Evolutionary conservation across 345 rosid species (phyloP).

Genomic region (Pseudoturritis turrita): DNA sequence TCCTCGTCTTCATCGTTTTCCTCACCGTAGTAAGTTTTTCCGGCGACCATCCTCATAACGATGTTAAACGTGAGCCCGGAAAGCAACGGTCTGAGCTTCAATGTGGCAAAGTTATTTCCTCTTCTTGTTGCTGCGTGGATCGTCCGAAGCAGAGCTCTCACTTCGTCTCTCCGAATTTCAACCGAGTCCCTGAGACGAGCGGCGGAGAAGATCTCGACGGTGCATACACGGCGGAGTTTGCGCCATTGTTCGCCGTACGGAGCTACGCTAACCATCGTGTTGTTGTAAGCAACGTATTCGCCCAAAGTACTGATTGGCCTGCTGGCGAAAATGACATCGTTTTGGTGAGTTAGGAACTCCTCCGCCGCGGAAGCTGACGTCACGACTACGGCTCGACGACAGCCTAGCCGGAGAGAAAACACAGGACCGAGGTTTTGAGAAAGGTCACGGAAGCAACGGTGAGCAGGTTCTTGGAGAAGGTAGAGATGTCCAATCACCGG

Average conservation of each 20-base stretch:
- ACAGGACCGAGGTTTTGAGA: constrained; percentile 36
- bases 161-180: constrained; percentile 27
- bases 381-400: constrained; percentile 28
- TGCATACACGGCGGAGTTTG: constrained; percentile 39
- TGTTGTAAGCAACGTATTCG: constrained; percentile 28
- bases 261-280: constrained; percentile 21
- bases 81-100: constrained; percentile 14
- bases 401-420: constrained; percentile 37
- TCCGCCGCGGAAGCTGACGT: constrained; percentile 32
- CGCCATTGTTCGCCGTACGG: constrained; percentile 55
- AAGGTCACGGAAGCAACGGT: constrained; percentile 19
- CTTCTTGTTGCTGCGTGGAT: not conserved
- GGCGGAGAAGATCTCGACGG: constrained; percentile 33
- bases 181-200: constrained; percentile 23
- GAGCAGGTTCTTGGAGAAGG: constrained; percentile 30
- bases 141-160: constrained; percentile 12
- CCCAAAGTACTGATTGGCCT: constrained; percentile 21
- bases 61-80: constrained; percentile 28
- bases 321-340: constrained; percentile 44
- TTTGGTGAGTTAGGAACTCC: constrained; percentile 36
- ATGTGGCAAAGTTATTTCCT: not conserved
- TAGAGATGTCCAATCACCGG: constrained; percentile 23
- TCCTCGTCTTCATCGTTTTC: constrained; percentile 26
- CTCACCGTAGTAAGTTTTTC: constrained; percentile 41
- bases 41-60: constrained; percentile 35